Conservation (phyloP, 2,329 filamentous ascomycete genomes). For the Pseudogymnoascus sp. region DNA sequence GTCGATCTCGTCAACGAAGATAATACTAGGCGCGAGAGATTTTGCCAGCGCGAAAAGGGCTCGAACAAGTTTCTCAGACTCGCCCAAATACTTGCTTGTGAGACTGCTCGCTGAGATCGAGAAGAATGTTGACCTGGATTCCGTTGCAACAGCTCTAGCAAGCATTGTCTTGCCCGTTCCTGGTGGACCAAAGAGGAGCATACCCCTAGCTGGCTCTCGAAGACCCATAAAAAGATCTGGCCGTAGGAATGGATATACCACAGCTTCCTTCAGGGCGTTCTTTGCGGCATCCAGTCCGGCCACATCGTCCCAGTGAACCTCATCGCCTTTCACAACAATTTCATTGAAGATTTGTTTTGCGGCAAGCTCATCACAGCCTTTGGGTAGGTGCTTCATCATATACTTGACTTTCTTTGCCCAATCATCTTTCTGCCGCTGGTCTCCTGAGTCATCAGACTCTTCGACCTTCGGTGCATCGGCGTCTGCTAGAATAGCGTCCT, state of each 20-base stretch:
- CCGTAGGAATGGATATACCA: conserved; percentile 92
- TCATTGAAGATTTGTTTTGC: conserved; percentile 93
- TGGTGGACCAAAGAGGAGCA: conserved; percentile 92
- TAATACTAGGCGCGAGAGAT: conserved; percentile 82
- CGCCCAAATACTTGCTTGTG: conserved; percentile 91
- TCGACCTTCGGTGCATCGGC: conserved; percentile 31
- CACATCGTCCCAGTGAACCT: conserved; percentile 91
- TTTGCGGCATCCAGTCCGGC: conserved; percentile 88
- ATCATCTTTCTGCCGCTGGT: conserved; percentile 34
- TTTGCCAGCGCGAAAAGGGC: conserved; percentile 89
- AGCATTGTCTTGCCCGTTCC: conserved; percentile 99
- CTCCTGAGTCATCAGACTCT: conserved; percentile 34
- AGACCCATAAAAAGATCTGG: conserved; percentile 94
- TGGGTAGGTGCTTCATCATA: conserved; percentile 69
- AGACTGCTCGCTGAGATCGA: conserved; percentile 91
- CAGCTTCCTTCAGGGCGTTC: conserved; percentile 83
- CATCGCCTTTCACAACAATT: conserved; percentile 87
- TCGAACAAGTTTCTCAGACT: conserved; percentile 91
- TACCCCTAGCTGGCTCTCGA: conserved; percentile 85
- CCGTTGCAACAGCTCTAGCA: conserved; percentile 86
- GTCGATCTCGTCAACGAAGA: conserved; percentile 98
- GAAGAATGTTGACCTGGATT: conserved; percentile 92
- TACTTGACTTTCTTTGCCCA: conserved; percentile 55
- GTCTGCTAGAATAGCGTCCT: conserved; percentile 28
- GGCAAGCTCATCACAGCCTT: conserved; percentile 70